Conservation (phyloP, 2,329 filamentous ascomycete genomes). For the Fusarium sublunatum region DNA sequence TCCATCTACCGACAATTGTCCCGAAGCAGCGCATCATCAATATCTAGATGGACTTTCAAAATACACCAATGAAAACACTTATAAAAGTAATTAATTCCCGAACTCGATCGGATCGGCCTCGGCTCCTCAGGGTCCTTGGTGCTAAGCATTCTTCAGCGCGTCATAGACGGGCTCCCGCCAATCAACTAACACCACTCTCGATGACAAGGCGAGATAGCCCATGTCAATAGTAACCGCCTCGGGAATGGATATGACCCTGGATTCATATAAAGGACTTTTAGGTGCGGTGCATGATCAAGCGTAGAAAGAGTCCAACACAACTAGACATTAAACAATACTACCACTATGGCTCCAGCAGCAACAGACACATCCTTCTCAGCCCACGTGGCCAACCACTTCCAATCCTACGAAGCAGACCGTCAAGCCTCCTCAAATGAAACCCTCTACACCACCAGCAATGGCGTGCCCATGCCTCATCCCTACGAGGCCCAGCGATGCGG, state of each 20-base stretch:
- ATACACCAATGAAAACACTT: conserved; percentile 25
- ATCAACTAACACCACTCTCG: not conserved
- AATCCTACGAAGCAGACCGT: conserved; percentile 56
- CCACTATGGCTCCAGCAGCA: conserved; percentile 42
- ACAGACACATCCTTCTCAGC: conserved; percentile 53
- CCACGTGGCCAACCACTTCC: conserved; percentile 53
- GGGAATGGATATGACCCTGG: not conserved
- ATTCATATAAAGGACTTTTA: not conserved
- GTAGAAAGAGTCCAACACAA: not conserved
- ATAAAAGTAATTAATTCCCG: conserved; percentile 18
- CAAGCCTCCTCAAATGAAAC: conserved; percentile 53
- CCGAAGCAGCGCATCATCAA: conserved; percentile 27
- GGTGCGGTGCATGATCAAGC: no score
- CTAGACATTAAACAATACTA: not conserved
- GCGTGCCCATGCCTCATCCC: conserved; percentile 66
- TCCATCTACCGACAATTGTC: not conserved
- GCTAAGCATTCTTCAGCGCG: conserved; percentile 17
- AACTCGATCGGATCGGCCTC: conserved; percentile 2
- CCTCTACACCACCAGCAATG: conserved; percentile 67
- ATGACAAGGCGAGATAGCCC: conserved; percentile 1
- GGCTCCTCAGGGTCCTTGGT: not conserved
- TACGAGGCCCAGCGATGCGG: conserved; percentile 67
- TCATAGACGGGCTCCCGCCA: conserved; percentile 25
- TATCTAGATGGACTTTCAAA: not conserved
- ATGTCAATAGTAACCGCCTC: conserved; percentile 16